Evolutionary conservation across 495 filamentous ascomycete species (phyloP).

Genomic region (Penicillium angulare): DNA sequence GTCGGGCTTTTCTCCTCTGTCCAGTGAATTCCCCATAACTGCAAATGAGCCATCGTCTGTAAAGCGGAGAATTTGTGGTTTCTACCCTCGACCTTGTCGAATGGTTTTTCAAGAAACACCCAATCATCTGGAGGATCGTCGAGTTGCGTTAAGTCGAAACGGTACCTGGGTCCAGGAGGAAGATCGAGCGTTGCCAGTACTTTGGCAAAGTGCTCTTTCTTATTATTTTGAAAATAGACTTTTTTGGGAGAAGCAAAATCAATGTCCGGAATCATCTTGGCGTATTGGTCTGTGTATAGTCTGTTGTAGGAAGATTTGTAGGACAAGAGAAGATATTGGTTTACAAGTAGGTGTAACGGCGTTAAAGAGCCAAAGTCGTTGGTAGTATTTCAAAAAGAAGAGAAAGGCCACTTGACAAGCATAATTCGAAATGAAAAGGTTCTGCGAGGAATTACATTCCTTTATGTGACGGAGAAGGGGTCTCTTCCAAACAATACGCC

Average conservation of each 20-base stretch:
- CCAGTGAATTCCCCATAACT: conserved; percentile 36
- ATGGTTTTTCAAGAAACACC: not conserved
- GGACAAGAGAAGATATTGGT: not conserved
- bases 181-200: not conserved
- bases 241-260: too few relatives aligned
- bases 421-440: too few relatives aligned
- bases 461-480: too few relatives aligned
- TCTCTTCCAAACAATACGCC: not conserved
- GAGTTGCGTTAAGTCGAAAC: conserved; percentile 16
- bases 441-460: too few relatives aligned
- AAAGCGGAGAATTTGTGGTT: not conserved
- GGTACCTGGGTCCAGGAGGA: not conserved
- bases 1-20: not conserved
- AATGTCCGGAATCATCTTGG: too few relatives aligned
- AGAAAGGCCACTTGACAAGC: too few relatives aligned
- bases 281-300: not conserved
- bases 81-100: not conserved
- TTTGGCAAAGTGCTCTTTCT: too few relatives aligned
- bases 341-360: not conserved
- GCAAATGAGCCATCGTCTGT: conserved; percentile 1
- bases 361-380: too few relatives aligned
- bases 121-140: conserved; percentile 25
- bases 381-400: not conserved
- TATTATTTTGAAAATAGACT: too few relatives aligned
- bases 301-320: not conserved